These are phyloP conservation scores for Gaertneriomyces semiglobifer DNA, from an alignment of 192 early-diverging fungal genomes.

Conservation along the genomic window DNA sequence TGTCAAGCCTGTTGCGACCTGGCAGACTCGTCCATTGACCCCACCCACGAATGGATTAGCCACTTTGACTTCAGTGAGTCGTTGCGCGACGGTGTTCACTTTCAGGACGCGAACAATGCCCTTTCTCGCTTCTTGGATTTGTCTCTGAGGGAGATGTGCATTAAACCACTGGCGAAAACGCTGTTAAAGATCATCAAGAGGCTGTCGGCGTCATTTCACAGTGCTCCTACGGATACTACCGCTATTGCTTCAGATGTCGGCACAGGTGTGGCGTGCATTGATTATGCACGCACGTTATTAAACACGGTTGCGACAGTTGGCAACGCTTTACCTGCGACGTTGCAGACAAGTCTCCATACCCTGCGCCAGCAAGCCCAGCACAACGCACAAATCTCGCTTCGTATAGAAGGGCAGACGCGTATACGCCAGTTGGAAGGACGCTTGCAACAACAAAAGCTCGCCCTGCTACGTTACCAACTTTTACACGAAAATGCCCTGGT, in stretches of 20 bases:
- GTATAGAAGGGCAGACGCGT: background rate
- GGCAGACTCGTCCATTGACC: conserved; percentile 17
- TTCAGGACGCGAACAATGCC: background rate
- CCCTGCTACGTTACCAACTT: conserved; percentile 28
- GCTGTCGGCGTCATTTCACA: conserved; percentile 6
- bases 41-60: conserved; percentile 19
- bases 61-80: conserved; percentile 20
- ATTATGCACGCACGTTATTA: no score
- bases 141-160: conserved; percentile 19
- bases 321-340: no score
- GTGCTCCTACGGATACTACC: background rate
- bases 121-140: conserved; percentile 23
- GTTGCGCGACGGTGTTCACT: conserved; percentile 12
- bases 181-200: conserved; percentile 21
- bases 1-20: conserved; percentile 2
- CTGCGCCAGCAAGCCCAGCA: no score
- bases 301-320: no score
- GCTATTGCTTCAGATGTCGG: no score
- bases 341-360: no score
- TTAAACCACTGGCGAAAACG: conserved; percentile 27
- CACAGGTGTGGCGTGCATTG: no score
- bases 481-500: conserved; percentile 25
- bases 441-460: conserved; percentile 16
- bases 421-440: conserved; percentile 4
- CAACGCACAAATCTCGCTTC: no score